Percentiles rank a stretch among this genome's conserved stretches.
These are phyloP conservation scores for Candida awuae DNA, from an alignment of 805 yeast species.

Conservation along the genomic window DNA sequence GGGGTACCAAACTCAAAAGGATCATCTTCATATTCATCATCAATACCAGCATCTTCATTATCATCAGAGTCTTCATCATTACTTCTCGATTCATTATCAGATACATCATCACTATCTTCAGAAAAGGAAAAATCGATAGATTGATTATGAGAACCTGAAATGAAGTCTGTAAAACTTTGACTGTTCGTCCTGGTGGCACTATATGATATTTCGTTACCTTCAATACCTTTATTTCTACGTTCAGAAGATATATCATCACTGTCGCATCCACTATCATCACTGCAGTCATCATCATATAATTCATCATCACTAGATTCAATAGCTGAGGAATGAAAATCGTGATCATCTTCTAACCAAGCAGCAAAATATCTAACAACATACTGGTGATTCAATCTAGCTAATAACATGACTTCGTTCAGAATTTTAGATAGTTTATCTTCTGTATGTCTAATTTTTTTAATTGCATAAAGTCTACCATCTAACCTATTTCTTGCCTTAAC, in stretches of 20 bases:
- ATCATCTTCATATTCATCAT: conserved; percentile 18
- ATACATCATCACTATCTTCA: conserved; percentile 31
- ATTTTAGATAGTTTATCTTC: conserved; percentile 73
- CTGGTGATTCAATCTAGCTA: conserved; percentile 89
- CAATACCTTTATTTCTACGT: not conserved
- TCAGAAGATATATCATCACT: not conserved
- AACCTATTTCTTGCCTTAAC: conserved; percentile 91
- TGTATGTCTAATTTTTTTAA: conserved; percentile 81
- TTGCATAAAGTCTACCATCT: conserved; percentile 93
- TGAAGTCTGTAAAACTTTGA: conserved; percentile 50
- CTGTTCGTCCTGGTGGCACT: conserved; percentile 26
- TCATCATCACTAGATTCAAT: conserved; percentile 25
- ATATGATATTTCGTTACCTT: conserved; percentile 12
- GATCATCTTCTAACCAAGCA: conserved; percentile 89
- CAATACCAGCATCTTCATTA: conserved; percentile 15
- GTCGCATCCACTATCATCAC: conserved; percentile 1
- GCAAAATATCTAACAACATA: conserved; percentile 95
- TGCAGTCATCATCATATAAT: conserved; percentile 20
- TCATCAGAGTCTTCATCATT: conserved; percentile 16
- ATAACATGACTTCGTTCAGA: conserved; percentile 81
- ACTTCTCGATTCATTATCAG: conserved; percentile 20
- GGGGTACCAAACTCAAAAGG: conserved; percentile 26
- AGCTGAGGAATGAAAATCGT: conserved; percentile 19
- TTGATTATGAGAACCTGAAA: conserved; percentile 55
- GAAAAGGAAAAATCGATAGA: conserved; percentile 46